These are phyloP conservation scores for Triticum urartu DNA, from an alignment of 176 grass and related monocot species.

Conservation along the genomic window DNA sequence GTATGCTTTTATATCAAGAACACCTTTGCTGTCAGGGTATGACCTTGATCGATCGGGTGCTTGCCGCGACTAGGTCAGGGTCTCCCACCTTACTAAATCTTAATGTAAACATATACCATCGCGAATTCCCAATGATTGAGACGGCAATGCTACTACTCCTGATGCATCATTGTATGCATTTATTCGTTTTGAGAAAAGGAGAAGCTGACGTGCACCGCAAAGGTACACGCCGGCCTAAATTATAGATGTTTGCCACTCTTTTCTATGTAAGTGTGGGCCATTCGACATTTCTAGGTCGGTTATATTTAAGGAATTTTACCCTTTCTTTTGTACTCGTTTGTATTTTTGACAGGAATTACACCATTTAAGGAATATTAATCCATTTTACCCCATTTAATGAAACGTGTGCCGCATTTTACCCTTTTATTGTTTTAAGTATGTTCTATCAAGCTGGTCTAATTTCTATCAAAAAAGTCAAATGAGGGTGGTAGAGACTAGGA, in stretches of 20 bases:
- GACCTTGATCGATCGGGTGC: not conserved
- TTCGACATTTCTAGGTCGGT: not conserved
- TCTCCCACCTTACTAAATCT: not conserved
- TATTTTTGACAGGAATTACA: too few species aligned
- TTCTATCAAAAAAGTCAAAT: too few species aligned
- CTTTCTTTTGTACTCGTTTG: too few species aligned
- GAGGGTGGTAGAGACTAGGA: too few species aligned
- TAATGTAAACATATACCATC: not conserved
- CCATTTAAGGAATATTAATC: too few species aligned
- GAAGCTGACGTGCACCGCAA: not conserved
- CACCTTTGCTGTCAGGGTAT: not conserved
- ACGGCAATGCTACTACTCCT: not conserved
- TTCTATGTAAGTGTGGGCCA: too few species aligned
- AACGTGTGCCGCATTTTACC: too few species aligned
- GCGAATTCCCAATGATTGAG: too few species aligned
- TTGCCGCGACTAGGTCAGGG: not conserved
- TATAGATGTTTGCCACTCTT: not conserved
- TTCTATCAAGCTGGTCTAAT: too few species aligned
- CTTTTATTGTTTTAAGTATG: too few species aligned
- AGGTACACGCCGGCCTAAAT: not conserved
- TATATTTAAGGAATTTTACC: too few species aligned
- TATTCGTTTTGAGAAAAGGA: not conserved
- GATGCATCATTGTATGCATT: not conserved
- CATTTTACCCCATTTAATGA: too few species aligned
- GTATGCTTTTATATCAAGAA: not conserved